These are phyloP conservation scores for Butyriboletus appendiculatus DNA, from an alignment of 1,284 basidiomycete species.

Conservation along the genomic window DNA sequence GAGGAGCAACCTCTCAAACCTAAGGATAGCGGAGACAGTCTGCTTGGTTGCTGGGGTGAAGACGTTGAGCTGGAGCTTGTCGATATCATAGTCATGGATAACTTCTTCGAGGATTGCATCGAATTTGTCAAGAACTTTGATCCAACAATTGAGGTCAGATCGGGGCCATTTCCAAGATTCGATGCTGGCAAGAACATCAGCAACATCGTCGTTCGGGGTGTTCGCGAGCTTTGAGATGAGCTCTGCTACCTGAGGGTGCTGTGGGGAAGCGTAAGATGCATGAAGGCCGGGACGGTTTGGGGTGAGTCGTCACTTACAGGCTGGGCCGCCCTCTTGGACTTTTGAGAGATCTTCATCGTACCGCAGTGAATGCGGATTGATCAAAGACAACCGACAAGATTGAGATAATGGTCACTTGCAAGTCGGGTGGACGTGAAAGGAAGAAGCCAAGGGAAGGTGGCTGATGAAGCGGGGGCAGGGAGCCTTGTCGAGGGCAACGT, in stretches of 20 bases:
- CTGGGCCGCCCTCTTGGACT: conserved; percentile 72
- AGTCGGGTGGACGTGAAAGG: conserved; percentile 13
- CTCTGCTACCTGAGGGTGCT: conserved; percentile 78
- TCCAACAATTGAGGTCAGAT: conserved; percentile 97
- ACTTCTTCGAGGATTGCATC: conserved; percentile 85
- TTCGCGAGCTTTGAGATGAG: conserved; percentile 69
- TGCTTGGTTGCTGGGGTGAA: conserved; percentile 82
- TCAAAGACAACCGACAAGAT: conserved; percentile 18
- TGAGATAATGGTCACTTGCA: conserved; percentile 6
- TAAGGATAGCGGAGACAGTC: conserved; percentile 79
- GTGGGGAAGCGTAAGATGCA: conserved; percentile 25
- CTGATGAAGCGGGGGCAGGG: conserved; percentile 3
- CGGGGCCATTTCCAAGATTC: conserved; percentile 93
- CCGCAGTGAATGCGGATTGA: conserved; percentile 49
- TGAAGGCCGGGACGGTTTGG: conserved; percentile 18
- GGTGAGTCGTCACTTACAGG: conserved; percentile 46
- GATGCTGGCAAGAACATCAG: conserved; percentile 63
- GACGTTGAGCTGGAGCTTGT: conserved; percentile 78
- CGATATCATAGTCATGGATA: conserved; percentile 82
- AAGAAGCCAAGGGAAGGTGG: conserved; percentile 19
- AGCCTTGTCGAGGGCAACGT: conserved; percentile 28
- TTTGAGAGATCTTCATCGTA: conserved; percentile 80
- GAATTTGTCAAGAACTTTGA: conserved; percentile 93
- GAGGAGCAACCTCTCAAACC: conserved; percentile 87
- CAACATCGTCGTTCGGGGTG: conserved; percentile 66